Evolutionary conservation across 345 rosid species (phyloP), one percentile per base, ranked within the genome.

Genomic region (Camelina neglecta): DNA sequence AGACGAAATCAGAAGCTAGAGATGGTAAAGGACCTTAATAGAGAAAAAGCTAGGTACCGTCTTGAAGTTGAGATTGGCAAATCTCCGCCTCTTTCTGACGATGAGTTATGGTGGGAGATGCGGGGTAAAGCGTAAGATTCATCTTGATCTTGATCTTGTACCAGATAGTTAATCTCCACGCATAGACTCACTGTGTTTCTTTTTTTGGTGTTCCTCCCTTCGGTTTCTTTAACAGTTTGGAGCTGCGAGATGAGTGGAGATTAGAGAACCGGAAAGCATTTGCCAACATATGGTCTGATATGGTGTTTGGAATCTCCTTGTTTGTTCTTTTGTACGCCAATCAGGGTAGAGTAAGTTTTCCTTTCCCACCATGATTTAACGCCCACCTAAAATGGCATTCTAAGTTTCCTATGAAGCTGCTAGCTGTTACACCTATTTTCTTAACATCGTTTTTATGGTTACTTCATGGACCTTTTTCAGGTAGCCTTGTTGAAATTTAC

Each of bases 251-350:
- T 12, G 92, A 95, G 56, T 83, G 86, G 87, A 88, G 96, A 77
- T 75, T 95, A 83, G 97, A 90, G 78, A 95, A 95, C 75, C 90
- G 93, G 66, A 89, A 76, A 79, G 86, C 96, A 72, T 95, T 92
- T 85, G 97, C 97, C 64, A 95, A 95, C 81, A 89, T 95, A 79
- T 95, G 90, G 97, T 92, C 97, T 5, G 97, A 95, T 74, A 89
- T 84, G 91, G 85, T 89, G 49, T 95, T 95, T 74, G 97, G 97
- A 81, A 73, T 95, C 78, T 85, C 99, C 15, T 64, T 89, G 64
- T 95, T 92, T 74, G 36, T 89, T 80, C 81, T 95, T 81, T 83
- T 92, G 74, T 90, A 81, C 74, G 84, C 92, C 86, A 92, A 92
- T 84, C 93, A 90, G 87, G 90, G 81, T 78, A 82, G 83, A 85